A percentile compares a stretch with the other conserved stretches of the same genome.
Conservation (phyloP, 441 rosid genomes). For the Biscutella laevigata region DNA sequence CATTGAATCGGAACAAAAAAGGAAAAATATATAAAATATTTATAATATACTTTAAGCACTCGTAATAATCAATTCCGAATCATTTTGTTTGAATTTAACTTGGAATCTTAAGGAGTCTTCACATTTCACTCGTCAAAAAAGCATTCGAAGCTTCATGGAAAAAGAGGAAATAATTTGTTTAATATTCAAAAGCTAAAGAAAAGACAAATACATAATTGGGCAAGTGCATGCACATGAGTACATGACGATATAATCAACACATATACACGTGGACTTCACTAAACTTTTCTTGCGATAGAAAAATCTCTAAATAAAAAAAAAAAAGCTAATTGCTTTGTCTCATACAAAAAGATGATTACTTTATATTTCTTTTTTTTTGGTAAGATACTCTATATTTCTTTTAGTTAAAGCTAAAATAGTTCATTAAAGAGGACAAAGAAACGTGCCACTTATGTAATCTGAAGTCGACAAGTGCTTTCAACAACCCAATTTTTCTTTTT, state of each 20-base stretch:
- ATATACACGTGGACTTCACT: conserved; percentile 28
- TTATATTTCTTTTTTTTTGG: too few species aligned
- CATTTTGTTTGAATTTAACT: too few species aligned
- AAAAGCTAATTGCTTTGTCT: conserved; percentile 22
- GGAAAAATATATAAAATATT: too few species aligned
- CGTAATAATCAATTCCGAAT: too few species aligned
- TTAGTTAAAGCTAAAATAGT: conserved; percentile 14
- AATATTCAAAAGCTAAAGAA: conserved; percentile 23
- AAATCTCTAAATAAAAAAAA: conserved; percentile 6
- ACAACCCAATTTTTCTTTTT: conserved; percentile 6
- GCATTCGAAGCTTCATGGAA: conserved; percentile 24
- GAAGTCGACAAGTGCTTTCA: conserved; percentile 26
- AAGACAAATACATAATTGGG: conserved; percentile 18
- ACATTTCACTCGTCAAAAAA: conserved; percentile 15
- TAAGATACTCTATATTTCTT: too few species aligned
- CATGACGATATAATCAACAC: conserved; percentile 16
- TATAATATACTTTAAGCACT: too few species aligned
- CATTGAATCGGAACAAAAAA: too few species aligned
- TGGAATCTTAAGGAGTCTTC: not conserved
- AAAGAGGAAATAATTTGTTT: conserved; percentile 3
- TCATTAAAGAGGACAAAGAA: conserved; percentile 5
- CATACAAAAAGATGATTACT: conserved; percentile 21
- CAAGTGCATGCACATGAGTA: conserved; percentile 31
- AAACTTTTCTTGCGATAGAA: not conserved
- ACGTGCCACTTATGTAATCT: conserved; percentile 13